Evolutionary conservation across 2,329 filamentous ascomycete species (phyloP).

Genomic region (Tolypocladium ophioglossoides): DNA sequence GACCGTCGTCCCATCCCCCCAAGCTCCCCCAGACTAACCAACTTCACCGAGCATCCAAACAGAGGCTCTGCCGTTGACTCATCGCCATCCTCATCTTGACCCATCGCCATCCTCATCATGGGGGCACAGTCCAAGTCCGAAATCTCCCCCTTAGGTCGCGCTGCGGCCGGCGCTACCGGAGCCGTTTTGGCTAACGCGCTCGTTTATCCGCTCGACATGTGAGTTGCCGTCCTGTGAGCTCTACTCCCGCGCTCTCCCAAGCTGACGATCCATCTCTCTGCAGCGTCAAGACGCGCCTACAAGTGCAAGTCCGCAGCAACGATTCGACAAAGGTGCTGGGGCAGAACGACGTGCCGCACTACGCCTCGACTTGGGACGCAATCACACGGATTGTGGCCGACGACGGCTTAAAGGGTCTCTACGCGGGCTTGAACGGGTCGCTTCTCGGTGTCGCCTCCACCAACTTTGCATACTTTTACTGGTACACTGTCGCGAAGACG

Average conservation of each 20-base stretch:
- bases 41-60: not conserved
- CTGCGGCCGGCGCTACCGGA: conserved; percentile 83
- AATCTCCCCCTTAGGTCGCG: conserved; percentile 86
- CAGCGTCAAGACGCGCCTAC: conserved; percentile 91
- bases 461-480: conserved; percentile 99
- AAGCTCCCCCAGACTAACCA: not conserved
- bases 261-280: not conserved
- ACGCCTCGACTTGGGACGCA: conserved; percentile 79
- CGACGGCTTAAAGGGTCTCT: conserved; percentile 75
- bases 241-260: not conserved
- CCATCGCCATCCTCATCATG: conserved; percentile 23
- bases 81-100: not conserved
- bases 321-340: conserved; percentile 19
- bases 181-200: conserved; percentile 90
- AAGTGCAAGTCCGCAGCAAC: conserved; percentile 75
- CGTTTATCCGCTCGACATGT: conserved; percentile 97
- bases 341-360: conserved; percentile 51
- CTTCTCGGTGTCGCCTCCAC: conserved; percentile 89
- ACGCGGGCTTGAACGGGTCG: conserved; percentile 78
- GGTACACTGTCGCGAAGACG: conserved; percentile 82
- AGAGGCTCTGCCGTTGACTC: not conserved
- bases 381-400: conserved; percentile 71
- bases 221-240: conserved; percentile 25
- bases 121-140: conserved; percentile 52
- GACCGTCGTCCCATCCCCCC: not conserved